Base-by-base conservation (phyloP, 371 early-diverging fungal species). In the Blakeslea trispora region DNA sequence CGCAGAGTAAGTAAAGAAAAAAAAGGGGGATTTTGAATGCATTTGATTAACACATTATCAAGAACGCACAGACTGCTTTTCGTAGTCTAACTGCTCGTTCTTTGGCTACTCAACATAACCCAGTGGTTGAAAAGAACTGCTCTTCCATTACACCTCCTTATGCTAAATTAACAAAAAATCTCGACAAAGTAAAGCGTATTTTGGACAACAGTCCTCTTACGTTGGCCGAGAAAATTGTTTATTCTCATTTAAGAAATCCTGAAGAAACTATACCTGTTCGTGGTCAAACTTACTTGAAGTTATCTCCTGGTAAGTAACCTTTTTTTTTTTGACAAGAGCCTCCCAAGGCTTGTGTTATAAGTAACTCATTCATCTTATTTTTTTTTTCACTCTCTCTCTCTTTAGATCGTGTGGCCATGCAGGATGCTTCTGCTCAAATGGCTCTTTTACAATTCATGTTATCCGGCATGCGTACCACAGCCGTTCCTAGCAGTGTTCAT, bases 381-480 rank as follows among this genome's bases (percentile, higher is more conserved):
- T n/a, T n/a, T n/a, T n/a, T n/a, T n/a, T n/a, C n/a, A n/a, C n/a
- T n/a, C n/a, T n/a, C n/a, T n/a, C n/a, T n/a, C n/a, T n/a, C n/a
- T n/a, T n/a, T 65, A 84, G 89, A 90, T 79, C 88, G 90, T 63
- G 89, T 90, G 53, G 88, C 90, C 52, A 87, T 88, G 88, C 88
- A 88, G 72, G 90, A 90, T 69, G 90, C 90, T 11, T 88, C 90
- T 37, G 87, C 89, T 8, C 90, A 95, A 68, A 95, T 92, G 91
- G 96, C 95, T 13, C 76, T 95, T 51, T 73, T 95, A 15, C 96
- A 95, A 59, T 96, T 96, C 75, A 94, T 94, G 95, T 82, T 91
- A 22, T 88, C 94, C 37, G 88, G 89, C 46, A 87, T 92, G 79
- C 82, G 87, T 24, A 86, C 87, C 22, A 89, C 91, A 9, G 90